A percentile compares a stretch with the other conserved stretches of the same genome.
Conservation (phyloP, 1,284 basidiomycete genomes). For the Stygiomarasmius scandens region DNA sequence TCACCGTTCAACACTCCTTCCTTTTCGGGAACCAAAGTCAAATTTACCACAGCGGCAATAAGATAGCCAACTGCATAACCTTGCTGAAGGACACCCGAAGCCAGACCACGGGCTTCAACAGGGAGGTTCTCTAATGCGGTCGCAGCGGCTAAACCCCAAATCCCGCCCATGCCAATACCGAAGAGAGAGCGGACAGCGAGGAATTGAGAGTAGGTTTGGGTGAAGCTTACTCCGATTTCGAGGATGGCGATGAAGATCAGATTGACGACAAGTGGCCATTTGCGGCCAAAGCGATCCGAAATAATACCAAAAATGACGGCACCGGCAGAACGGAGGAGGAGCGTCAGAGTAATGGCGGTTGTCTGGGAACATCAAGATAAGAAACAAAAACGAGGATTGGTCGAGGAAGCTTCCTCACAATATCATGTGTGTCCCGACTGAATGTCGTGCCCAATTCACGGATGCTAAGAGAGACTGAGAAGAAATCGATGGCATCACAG, state of each 20-base stretch:
- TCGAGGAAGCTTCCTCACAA: no score
- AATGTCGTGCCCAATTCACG: slow-evolving; percentile 59
- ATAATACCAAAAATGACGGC: slow-evolving; percentile 84
- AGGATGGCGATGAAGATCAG: slow-evolving; percentile 73
- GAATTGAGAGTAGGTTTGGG: slow-evolving; percentile 69
- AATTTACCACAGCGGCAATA: slow-evolving; percentile 22
- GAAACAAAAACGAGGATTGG: no score
- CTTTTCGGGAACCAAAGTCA: slow-evolving; percentile 20
- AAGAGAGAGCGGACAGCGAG: slow-evolving; percentile 78
- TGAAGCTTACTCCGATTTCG: slow-evolving; percentile 79
- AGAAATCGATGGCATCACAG: slow-evolving; percentile 83
- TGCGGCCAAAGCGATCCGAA: slow-evolving; percentile 89
- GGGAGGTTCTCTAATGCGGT: slow-evolving; percentile 92
- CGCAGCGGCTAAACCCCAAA: slow-evolving; percentile 77
- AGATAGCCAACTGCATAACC: slow-evolving; percentile 66
- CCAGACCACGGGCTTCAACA: slow-evolving; percentile 82
- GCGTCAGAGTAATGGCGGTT: slow-evolving; percentile 88
- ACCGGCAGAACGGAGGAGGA: slow-evolving; percentile 88
- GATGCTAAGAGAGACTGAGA: slow-evolving; percentile 79
- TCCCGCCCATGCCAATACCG: slow-evolving; percentile 87
- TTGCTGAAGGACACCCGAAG: slow-evolving; percentile 84
- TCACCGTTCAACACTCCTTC: slow-evolving; percentile 9
- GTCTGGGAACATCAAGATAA: no score
- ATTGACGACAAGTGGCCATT: slow-evolving; percentile 89
- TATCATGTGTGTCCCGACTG: slow-evolving; percentile 42